Evolutionary conservation across 371 early-diverging fungal species (phyloP).

Genomic region (Mucor ambiguus): DNA sequence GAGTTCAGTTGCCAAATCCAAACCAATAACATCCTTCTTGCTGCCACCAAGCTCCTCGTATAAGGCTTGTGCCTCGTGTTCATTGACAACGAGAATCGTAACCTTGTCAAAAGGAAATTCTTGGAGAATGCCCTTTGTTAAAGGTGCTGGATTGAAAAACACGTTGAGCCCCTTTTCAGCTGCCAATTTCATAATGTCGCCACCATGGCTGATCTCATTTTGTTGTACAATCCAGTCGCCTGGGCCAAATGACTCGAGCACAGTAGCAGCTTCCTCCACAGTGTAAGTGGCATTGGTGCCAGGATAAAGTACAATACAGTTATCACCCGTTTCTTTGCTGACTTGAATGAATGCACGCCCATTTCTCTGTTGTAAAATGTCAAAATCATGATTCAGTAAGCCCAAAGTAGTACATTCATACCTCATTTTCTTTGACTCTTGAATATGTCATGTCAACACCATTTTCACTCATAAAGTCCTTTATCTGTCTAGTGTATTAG

Average conservation of each 20-base stretch:
- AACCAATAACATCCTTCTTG: slow-evolving; percentile 20
- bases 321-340: slow-evolving; percentile 69
- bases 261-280: slow-evolving; percentile 28
- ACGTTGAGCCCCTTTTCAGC: slow-evolving; percentile 63
- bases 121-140: slow-evolving; percentile 57
- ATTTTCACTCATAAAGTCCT: slow-evolving; percentile 34
- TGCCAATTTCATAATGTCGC: slow-evolving; percentile 65
- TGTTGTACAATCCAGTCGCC: slow-evolving; percentile 80
- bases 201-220: slow-evolving; percentile 82
- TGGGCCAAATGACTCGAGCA: slow-evolving; percentile 49
- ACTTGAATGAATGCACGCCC: slow-evolving; percentile 93
- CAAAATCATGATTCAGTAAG: background rate
- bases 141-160: slow-evolving; percentile 89
- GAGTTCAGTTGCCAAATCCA: slow-evolving; percentile 46
- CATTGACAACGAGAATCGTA: slow-evolving; percentile 81
- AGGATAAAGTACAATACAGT: slow-evolving; percentile 83
- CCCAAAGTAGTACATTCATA: background rate
- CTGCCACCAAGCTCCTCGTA: slow-evolving; percentile 34
- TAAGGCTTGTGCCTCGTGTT: slow-evolving; percentile 67
- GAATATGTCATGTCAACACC: slow-evolving; percentile 47
- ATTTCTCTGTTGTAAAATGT: slow-evolving; percentile 49
- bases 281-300: slow-evolving; percentile 77
- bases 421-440: slow-evolving; percentile 35
- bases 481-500: slow-evolving; percentile 6
- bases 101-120: slow-evolving; percentile 66